phyloP scores from a whole-genome alignment of 495 filamentous ascomycete genomes.

The Annulohypoxylon bovei region DNA sequence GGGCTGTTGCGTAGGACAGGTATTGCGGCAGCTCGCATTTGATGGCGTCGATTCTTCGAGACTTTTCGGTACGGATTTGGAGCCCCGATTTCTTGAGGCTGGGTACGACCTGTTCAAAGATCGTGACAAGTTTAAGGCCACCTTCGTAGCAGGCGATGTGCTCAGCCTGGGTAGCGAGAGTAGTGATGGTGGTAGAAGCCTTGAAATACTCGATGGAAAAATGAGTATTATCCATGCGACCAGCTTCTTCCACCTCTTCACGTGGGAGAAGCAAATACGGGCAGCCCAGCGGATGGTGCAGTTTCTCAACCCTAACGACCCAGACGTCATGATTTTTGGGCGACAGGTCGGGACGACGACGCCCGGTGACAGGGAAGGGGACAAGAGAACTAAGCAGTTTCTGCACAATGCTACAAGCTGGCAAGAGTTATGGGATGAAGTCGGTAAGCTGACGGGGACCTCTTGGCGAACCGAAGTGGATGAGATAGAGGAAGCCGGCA shows the following conservation, averaged over 20 bases:
- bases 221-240: slow-evolving; percentile 55
- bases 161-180: neutral
- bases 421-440: slow-evolving; percentile 57
- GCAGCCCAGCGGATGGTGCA: slow-evolving; percentile 49
- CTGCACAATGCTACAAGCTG: slow-evolving; percentile 55
- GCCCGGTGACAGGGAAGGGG: slow-evolving; percentile 35
- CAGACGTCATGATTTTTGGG: slow-evolving; percentile 53
- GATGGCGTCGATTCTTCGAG: slow-evolving; percentile 53
- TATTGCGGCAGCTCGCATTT: slow-evolving; percentile 55
- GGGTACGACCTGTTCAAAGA: slow-evolving; percentile 55
- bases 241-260: slow-evolving; percentile 59
- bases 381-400: slow-evolving; percentile 46
- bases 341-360: slow-evolving; percentile 54
- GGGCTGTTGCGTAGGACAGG: slow-evolving; percentile 61
- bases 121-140: slow-evolving; percentile 37
- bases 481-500: slow-evolving; percentile 36
- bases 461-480: slow-evolving; percentile 53
- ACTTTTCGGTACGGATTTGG: slow-evolving; percentile 56
- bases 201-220: slow-evolving; percentile 43
- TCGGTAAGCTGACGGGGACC: slow-evolving; percentile 54
- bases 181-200: slow-evolving; percentile 25
- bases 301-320: slow-evolving; percentile 48
- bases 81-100: slow-evolving; percentile 54
- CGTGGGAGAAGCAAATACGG: slow-evolving; percentile 50
- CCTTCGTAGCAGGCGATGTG: slow-evolving; percentile 51